A percentile compares a stretch with the other conserved stretches of the same genome.
These are phyloP conservation scores for Mortierella antarctica DNA, from an alignment of 192 early-diverging fungal species.

Conservation along the genomic window DNA sequence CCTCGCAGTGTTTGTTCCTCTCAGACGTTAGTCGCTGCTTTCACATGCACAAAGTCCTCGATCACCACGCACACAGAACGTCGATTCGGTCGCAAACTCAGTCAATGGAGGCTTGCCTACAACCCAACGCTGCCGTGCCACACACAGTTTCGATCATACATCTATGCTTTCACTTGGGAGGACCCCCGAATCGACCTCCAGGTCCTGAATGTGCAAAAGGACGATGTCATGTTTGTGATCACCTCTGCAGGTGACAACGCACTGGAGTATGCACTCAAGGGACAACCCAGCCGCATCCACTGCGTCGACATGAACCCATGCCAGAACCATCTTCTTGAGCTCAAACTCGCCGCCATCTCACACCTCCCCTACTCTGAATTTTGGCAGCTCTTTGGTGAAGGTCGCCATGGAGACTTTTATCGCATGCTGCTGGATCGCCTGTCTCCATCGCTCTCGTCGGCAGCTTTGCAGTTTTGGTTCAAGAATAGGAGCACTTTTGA, in stretches of 20 bases:
- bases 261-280: constrained; percentile 80
- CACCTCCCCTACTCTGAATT: constrained; percentile 72
- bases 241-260: constrained; percentile 88
- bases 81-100: constrained; percentile 48
- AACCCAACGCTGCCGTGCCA: constrained; percentile 63
- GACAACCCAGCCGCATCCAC: constrained; percentile 74
- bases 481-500: constrained; percentile 67
- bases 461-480: constrained; percentile 86
- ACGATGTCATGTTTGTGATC: constrained; percentile 82
- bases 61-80: constrained; percentile 7
- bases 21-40: constrained; percentile 27
- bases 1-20: constrained; percentile 39
- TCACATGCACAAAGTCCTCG: constrained; percentile 2
- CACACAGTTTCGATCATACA: constrained; percentile 83
- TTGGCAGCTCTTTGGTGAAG: constrained; percentile 85
- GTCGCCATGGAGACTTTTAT: constrained; percentile 69
- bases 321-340: constrained; percentile 90
- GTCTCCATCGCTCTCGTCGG: constrained; percentile 74
- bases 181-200: constrained; percentile 82
- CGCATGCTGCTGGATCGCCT: constrained; percentile 71
- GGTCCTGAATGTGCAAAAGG: constrained; percentile 70
- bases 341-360: constrained; percentile 80
- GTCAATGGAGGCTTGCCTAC: constrained; percentile 65
- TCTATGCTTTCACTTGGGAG: constrained; percentile 91
- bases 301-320: constrained; percentile 93